Evolutionary conservation across 1,139 yeast genomes (phyloP).

Genomic region (Petasospora rhodanensis): DNA sequence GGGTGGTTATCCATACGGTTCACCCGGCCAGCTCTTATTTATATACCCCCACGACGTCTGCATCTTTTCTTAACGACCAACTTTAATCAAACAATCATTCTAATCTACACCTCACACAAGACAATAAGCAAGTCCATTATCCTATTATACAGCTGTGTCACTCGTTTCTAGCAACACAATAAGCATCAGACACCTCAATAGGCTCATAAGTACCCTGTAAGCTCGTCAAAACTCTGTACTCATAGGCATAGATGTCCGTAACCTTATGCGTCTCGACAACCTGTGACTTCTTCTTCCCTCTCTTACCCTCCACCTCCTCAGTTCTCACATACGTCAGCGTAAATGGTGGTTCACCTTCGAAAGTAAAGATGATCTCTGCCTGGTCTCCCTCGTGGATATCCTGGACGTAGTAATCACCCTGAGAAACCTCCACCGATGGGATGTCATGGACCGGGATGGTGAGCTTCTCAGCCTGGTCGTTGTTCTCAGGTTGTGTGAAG

Average conservation of each 20-base stretch:
- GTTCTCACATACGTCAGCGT: constrained; percentile 51
- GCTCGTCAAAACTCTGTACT: constrained; percentile 69
- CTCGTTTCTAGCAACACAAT: constrained; percentile 50
- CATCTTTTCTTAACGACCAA: too few relatives aligned
- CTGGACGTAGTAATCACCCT: constrained; percentile 67
- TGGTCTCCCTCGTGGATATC: constrained; percentile 91
- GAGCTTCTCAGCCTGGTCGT: constrained; percentile 38
- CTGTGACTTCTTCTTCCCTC: constrained; percentile 35
- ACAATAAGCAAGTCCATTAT: too few relatives aligned
- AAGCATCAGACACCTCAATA: constrained; percentile 75
- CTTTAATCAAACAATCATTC: too few relatives aligned
- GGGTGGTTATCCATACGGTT: too few relatives aligned
- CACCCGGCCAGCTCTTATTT: too few relatives aligned
- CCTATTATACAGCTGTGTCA: constrained; percentile 6
- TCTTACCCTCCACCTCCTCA: constrained; percentile 34
- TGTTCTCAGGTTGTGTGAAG: constrained; percentile 39
- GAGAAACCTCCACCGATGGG: constrained; percentile 87
- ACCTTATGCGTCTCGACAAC: constrained; percentile 78
- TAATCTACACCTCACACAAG: too few relatives aligned
- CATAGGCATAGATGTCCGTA: constrained; percentile 61
- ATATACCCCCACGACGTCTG: too few relatives aligned
- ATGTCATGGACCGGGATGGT: constrained; percentile 63
- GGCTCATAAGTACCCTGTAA: constrained; percentile 95
- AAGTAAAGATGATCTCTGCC: constrained; percentile 63
- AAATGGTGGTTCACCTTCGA: constrained; percentile 71